Percentiles rank a stretch among this genome's conserved stretches.
Evolutionary conservation across 2,329 filamentous ascomycete genomes (phyloP).

Genomic region (Botryotinia calthae): DNA sequence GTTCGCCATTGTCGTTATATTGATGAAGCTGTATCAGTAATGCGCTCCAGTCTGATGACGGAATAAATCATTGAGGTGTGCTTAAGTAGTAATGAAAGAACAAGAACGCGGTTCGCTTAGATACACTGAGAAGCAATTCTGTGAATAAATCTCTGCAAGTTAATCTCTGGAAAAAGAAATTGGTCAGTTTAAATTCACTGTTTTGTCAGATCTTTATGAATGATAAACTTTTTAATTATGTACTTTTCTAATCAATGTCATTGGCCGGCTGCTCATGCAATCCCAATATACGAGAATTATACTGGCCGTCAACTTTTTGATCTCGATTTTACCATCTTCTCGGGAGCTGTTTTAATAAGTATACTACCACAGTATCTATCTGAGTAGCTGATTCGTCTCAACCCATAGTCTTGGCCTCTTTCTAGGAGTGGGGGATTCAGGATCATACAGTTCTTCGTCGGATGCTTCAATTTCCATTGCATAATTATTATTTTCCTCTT

Average conservation of each 20-base stretch:
- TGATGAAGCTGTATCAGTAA: background rate
- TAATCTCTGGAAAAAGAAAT: background rate
- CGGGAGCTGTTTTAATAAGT: background rate
- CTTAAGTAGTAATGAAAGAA: background rate
- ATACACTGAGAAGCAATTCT: background rate
- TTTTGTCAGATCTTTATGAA: background rate
- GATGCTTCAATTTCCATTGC: background rate
- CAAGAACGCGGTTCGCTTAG: background rate
- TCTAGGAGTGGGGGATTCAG: background rate
- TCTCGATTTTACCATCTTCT: background rate
- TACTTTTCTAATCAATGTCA: background rate
- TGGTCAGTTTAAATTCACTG: background rate
- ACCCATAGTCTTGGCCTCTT: background rate
- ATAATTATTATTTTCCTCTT: background rate
- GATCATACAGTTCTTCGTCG: background rate
- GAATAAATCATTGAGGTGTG: fast-evolving
- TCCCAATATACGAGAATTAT: background rate
- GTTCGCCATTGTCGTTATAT: background rate
- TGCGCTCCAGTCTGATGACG: background rate
- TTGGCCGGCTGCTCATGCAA: background rate
- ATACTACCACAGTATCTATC: background rate
- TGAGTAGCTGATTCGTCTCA: background rate
- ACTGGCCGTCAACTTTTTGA: background rate
- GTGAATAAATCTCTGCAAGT: background rate
- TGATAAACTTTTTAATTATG: background rate